These are phyloP conservation scores for Achaetomium macrosporum DNA, from an alignment of 2,329 filamentous ascomycete species.

Conservation along the genomic window DNA sequence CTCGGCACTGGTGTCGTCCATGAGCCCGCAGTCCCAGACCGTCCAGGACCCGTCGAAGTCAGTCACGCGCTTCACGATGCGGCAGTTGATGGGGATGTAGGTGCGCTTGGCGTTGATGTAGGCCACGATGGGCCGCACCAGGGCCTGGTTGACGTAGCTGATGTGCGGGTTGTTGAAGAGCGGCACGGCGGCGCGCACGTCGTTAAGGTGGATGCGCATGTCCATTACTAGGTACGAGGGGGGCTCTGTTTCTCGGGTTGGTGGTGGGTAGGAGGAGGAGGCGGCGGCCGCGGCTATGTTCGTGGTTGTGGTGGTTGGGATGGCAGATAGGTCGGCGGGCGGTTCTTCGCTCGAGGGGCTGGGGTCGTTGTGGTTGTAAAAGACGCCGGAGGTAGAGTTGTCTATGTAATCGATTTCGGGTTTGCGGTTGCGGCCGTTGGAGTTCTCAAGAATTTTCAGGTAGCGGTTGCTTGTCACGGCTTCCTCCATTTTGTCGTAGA, in stretches of 20 bases:
- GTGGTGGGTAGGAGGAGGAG: background rate
- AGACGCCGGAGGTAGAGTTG: slow-evolving; percentile 11
- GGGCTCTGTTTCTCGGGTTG: slow-evolving; percentile 44
- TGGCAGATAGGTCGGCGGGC: background rate
- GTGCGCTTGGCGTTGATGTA: slow-evolving; percentile 96
- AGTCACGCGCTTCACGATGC: slow-evolving; percentile 78
- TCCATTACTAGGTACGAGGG: slow-evolving; percentile 88
- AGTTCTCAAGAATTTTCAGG: slow-evolving; percentile 50
- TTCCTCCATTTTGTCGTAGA: slow-evolving; percentile 93
- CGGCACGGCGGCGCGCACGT: slow-evolving; percentile 86
- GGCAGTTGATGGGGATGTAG: slow-evolving; percentile 91
- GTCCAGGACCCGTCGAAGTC: slow-evolving; percentile 98
- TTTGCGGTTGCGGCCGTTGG: slow-evolving; percentile 24
- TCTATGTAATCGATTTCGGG: slow-evolving; percentile 15
- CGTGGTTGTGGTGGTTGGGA: background rate
- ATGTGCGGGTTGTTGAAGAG: slow-evolving; percentile 79
- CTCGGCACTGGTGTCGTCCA: slow-evolving; percentile 90
- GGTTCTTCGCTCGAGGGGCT: background rate
- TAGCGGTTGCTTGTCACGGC: slow-evolving; percentile 76
- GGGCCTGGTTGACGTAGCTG: slow-evolving; percentile 91
- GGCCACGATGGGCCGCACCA: slow-evolving; percentile 91
- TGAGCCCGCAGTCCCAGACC: slow-evolving; percentile 83
- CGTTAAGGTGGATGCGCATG: slow-evolving; percentile 88
- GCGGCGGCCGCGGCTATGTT: slow-evolving; percentile 1
- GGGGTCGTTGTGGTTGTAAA: background rate